Evolutionary conservation across 163 green algal species (phyloP).

Genomic region (Coccomyxa subellipsoidea): DNA sequence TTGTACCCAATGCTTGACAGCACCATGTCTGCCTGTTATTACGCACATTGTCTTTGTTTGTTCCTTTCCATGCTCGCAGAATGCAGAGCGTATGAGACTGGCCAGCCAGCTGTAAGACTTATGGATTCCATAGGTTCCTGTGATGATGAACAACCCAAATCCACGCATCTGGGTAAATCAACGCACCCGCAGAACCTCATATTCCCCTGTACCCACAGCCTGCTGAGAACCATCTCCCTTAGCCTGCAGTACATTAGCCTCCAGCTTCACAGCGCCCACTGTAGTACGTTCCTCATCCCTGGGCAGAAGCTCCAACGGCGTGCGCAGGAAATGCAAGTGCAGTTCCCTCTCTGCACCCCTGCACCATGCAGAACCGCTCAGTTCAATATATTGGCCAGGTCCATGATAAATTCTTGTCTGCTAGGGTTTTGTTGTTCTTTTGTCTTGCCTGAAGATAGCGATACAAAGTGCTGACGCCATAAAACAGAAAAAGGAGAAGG

Average conservation of each 20-base stretch:
- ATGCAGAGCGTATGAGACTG: background rate
- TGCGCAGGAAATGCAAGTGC: slow-evolving; percentile 28
- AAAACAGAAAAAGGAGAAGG: background rate
- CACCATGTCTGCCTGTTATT: slow-evolving; percentile 64
- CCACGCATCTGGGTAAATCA: background rate
- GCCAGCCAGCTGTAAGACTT: background rate
- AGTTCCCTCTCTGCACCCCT: slow-evolving; percentile 10
- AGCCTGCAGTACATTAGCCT: slow-evolving; percentile 30
- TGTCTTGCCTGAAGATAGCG: background rate
- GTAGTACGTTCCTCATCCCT: slow-evolving; percentile 15
- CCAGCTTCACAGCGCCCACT: slow-evolving; percentile 36
- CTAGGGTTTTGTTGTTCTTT: too few relatives aligned
- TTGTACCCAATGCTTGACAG: slow-evolving; percentile 89
- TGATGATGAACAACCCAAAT: background rate
- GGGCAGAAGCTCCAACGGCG: background rate
- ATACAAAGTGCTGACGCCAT: background rate
- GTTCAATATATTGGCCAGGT: too few relatives aligned
- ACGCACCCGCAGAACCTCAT: slow-evolving; percentile 41
- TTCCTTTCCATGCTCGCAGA: too few relatives aligned
- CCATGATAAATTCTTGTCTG: too few relatives aligned
- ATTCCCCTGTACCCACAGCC: slow-evolving; percentile 45
- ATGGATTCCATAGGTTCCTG: background rate
- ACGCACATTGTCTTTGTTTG: background rate
- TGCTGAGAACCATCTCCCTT: background rate
- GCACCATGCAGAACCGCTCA: background rate